A percentile compares a stretch with the other conserved stretches of the same genome.
These are phyloP conservation scores for Colletotrichum acutatum DNA, from an alignment of 2,329 filamentous ascomycete species.

Conservation along the genomic window DNA sequence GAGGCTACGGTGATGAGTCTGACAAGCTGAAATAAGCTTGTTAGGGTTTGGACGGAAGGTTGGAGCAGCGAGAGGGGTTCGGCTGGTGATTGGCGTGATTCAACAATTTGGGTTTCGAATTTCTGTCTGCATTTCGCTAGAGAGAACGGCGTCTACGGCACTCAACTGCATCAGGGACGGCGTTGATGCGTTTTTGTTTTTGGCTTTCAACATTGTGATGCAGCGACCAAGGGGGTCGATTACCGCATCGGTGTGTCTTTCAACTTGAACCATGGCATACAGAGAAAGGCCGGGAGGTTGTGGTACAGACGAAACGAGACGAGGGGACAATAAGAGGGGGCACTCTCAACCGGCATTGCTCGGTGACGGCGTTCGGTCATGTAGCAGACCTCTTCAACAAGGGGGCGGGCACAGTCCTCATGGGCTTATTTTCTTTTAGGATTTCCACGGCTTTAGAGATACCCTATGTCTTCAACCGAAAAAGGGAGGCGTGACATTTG, in stretches of 20 bases:
- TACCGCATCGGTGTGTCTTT: slow-evolving; percentile 8
- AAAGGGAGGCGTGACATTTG: slow-evolving; percentile 35
- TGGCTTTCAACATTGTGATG: slow-evolving; percentile 1
- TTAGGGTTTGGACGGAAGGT: background rate
- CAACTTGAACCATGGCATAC: slow-evolving; percentile 11
- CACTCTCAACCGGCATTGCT: slow-evolving; percentile 33
- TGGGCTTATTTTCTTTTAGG: slow-evolving; percentile 24
- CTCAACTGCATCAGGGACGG: slow-evolving; percentile 32
- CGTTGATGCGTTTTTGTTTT: slow-evolving; percentile 3
- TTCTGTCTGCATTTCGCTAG: background rate
- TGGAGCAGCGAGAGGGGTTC: background rate
- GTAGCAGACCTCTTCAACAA: slow-evolving; percentile 32
- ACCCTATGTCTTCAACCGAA: slow-evolving; percentile 49
- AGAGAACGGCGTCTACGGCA: slow-evolving; percentile 19
- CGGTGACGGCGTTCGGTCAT: slow-evolving; percentile 32
- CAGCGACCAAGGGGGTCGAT: background rate
- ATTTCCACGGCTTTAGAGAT: slow-evolving; percentile 43
- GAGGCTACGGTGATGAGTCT: slow-evolving; percentile 68
- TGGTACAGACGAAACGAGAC: background rate
- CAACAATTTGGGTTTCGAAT: slow-evolving; percentile 1
- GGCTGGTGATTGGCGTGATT: background rate
- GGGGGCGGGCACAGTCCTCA: slow-evolving; percentile 2
- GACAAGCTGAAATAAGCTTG: slow-evolving; percentile 42
- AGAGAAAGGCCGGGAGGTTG: background rate
- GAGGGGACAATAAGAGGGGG: background rate